These are phyloP conservation scores for Ceratocystis papillata DNA, from an alignment of 2,329 filamentous ascomycete species.

Conservation along the genomic window DNA sequence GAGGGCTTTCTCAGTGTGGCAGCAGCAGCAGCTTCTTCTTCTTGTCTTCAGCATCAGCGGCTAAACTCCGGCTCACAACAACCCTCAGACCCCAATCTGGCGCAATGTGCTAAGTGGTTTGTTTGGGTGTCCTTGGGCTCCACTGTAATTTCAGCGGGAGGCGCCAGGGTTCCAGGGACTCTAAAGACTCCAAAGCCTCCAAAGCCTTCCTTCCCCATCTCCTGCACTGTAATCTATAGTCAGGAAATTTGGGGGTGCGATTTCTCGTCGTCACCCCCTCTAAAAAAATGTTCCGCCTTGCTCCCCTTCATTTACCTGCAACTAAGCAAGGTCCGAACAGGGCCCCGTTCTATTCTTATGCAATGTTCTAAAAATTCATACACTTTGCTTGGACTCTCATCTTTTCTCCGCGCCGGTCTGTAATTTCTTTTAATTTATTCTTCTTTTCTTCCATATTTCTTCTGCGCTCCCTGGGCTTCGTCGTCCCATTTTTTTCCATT, in stretches of 20 bases:
- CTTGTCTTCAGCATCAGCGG: neutral
- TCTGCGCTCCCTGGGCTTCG: neutral
- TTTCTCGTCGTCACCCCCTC: neutral
- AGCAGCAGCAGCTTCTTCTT: neutral
- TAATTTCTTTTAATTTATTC: conserved; percentile 9
- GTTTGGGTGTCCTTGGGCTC: neutral
- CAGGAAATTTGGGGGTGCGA: neutral
- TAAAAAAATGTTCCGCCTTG: neutral
- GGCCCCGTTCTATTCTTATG: conserved; percentile 12
- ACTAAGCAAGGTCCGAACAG: conserved; percentile 2
- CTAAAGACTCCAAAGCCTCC: neutral
- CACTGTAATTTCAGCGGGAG: conserved; percentile 9
- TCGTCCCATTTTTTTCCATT: conserved; percentile 12
- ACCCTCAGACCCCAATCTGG: conserved; percentile 2
- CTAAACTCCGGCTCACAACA: neutral
- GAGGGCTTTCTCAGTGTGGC: neutral
- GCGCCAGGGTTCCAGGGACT: neutral
- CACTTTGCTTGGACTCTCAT: conserved; percentile 4
- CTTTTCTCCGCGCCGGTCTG: neutral
- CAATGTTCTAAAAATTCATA: conserved; percentile 14
- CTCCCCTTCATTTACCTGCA: conserved; percentile 10
- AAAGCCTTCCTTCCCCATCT: neutral
- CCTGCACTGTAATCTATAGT: neutral
- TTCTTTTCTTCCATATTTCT: conserved; percentile 13
- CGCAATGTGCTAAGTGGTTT: conserved; percentile 1